Evolutionary conservation across 2,329 filamentous ascomycete species (phyloP), one percentile per base, ranked within the genome.

Genomic region (Diplodia corticola): DNA sequence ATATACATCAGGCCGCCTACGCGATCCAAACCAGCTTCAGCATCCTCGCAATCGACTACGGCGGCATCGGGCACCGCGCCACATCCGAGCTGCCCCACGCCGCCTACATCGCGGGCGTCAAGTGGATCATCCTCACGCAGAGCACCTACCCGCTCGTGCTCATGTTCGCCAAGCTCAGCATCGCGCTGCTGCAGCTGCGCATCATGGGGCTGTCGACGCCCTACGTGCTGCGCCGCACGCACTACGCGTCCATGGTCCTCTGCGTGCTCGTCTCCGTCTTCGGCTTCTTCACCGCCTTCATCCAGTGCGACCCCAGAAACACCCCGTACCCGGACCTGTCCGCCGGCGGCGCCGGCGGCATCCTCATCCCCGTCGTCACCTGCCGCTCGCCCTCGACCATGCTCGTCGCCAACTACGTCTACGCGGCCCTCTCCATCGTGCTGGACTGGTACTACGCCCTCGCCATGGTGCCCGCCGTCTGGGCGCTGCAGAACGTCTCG

Each of bases 371-470:
- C 5, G 4, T 5, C 28, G 49, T 26, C 17, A 12, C 13, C 28
- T 54, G 51, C 51, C 7, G 17, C 13, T n/a, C n/a, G 26, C 20
- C 20, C n/a, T 1, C 0, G 12, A 33, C 53, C 10, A 33, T 44
- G 15, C 17, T 51, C 4, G 22, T 53, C 48, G 28, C 48, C 44
- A 26, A 30, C 22, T 64, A 64, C 40, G 20, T 64, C 22, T 48
- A 54, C 35, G 33, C 33, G 5, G 49, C 24, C 10, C 6, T 30
- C 35, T 28, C 44, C 40, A 46, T 64, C 22, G 17, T 40, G 35
- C 49, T 64, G 12, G 61, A 64, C 51, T 64, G 61, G 61, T 64
- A 64, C 61, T 64, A 64, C 28, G 6, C 49, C 10, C 49, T 64
- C 12, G 61, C 61, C 17, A 54, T 64, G 61, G 61, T 46, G 15